Percentiles rank a stretch among this genome's conserved stretches.
These are phyloP conservation scores for Lyophyllum atratum DNA, from an alignment of 768 basidiomycete genomes.

Conservation along the genomic window DNA sequence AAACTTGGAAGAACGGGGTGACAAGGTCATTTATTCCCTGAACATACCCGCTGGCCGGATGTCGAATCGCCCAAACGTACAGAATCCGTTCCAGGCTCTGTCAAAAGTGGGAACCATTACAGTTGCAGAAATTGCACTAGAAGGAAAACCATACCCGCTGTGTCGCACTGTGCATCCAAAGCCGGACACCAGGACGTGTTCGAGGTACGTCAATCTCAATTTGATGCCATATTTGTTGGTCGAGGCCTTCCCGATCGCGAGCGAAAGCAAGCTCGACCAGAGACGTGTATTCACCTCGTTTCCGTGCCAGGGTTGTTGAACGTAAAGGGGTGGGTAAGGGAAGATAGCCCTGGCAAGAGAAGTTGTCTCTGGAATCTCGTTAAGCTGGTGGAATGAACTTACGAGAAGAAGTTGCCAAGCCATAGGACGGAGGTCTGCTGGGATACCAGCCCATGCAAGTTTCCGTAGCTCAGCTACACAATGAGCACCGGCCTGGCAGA, in stretches of 20 bases:
- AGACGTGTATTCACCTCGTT: constrained; percentile 89
- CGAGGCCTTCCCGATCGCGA: constrained; percentile 80
- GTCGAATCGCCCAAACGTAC: constrained; percentile 99
- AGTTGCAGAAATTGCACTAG: background rate
- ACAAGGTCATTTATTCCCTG: constrained; percentile 99
- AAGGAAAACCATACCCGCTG: constrained; percentile 68
- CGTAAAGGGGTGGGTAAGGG: constrained; percentile 82
- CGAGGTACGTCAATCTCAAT: constrained; percentile 98
- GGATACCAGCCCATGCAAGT: constrained; percentile 94
- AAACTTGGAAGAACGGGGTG: constrained; percentile 97
- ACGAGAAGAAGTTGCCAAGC: constrained; percentile 95
- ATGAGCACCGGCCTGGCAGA: constrained; percentile 1
- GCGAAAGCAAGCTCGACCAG: constrained; percentile 90
- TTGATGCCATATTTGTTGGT: constrained; percentile 99
- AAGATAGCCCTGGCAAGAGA: constrained; percentile 74
- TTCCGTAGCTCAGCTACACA: constrained; percentile 77
- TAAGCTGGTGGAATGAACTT: constrained; percentile 29
- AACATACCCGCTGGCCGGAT: constrained; percentile 98
- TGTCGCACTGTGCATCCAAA: constrained; percentile 91
- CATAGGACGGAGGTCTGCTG: constrained; percentile 81
- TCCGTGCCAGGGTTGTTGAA: constrained; percentile 75
- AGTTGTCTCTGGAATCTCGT: constrained; percentile 5
- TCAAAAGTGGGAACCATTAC: constrained; percentile 18
- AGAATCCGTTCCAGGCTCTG: constrained; percentile 93
- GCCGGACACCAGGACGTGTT: constrained; percentile 84